Evolutionary conservation across 805 yeast species (phyloP), one percentile per base, ranked within the genome.

Genomic region (Saccharomycopsis synnaedendra): DNA sequence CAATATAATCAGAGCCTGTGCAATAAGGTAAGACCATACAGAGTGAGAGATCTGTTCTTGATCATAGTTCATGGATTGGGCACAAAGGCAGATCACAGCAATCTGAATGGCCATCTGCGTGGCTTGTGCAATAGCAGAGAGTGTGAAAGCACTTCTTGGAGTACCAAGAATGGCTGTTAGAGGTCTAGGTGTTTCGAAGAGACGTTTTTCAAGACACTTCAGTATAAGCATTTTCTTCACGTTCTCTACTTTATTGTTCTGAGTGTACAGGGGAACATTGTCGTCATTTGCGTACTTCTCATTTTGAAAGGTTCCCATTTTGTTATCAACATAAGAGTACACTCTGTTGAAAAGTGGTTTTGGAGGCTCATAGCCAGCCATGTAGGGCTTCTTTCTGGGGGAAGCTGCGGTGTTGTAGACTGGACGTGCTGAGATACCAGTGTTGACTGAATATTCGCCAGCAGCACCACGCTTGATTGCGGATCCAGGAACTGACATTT

Each of bases 21-120:
- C 49, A 29, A 52, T 43, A 11, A 52, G 44, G 28, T 43, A 52
- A 4, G 53, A 48, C 49, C 53, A 52, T 8, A 50, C 48, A 19
- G 44, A 38, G 31, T 44, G 45, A 5, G 28, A 27, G n/a, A 52
- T 46, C 9, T 50, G 48, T 4, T 30, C 10, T 10, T 45, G 47
- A 34, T 50, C 53, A 5, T 47, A 39, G 11, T 45, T 39, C 10
- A 52, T 28, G 3, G 45, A 38, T 38, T 47, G 45, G 6, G 55
- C 39, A 30, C 45, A 34, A 35, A 50, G 27, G 34, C 44, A 33
- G 39, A 52, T 47, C 5, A 41, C 40, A 5, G 39, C 49, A 32
- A 52, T 48, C 32, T 52, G 53, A 28, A 45, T 28, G 29, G 42
- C 27, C 11, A 52, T 47, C 40, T 52, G 55, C n/a, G 45, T 28